Conservation (phyloP, 345 rosid genomes). For the Turnera subulata region DNA sequence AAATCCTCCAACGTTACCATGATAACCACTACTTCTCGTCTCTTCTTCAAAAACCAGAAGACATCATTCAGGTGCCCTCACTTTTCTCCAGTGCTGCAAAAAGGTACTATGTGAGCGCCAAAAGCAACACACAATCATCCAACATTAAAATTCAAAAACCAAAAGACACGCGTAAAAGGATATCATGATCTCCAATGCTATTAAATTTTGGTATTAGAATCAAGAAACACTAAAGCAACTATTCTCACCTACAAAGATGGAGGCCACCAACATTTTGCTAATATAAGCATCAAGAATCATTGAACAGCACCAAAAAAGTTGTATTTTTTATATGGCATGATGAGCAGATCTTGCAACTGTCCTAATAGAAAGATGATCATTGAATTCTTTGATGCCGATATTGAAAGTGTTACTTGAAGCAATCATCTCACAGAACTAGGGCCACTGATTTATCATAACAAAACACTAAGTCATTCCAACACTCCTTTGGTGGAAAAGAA, state of each 20-base stretch:
- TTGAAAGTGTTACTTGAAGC: too few relatives aligned
- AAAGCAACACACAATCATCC: not conserved
- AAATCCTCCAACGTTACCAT: not conserved
- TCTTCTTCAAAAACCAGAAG: not conserved
- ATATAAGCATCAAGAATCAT: too few relatives aligned
- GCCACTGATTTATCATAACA: too few relatives aligned
- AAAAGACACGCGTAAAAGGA: not conserved
- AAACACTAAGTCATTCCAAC: too few relatives aligned
- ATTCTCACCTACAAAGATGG: not conserved
- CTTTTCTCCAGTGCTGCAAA: constrained; percentile 23
- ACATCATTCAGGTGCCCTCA: constrained; percentile 13
- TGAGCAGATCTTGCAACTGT: too few relatives aligned
- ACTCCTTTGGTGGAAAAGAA: too few relatives aligned
- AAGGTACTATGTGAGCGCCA: not conserved
- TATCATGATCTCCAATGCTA: not conserved
- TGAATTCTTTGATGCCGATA: too few relatives aligned
- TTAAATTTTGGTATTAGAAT: too few relatives aligned
- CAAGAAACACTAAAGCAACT: not conserved
- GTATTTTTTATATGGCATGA: too few relatives aligned
- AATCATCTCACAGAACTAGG: too few relatives aligned
- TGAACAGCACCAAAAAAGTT: too few relatives aligned
- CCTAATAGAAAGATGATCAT: too few relatives aligned
- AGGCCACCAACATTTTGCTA: not conserved
- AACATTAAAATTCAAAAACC: not conserved
- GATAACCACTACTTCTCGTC: not conserved